phyloP scores from a whole-genome alignment of 148 eudicot species.

The Amaranthus palmeri region DNA sequence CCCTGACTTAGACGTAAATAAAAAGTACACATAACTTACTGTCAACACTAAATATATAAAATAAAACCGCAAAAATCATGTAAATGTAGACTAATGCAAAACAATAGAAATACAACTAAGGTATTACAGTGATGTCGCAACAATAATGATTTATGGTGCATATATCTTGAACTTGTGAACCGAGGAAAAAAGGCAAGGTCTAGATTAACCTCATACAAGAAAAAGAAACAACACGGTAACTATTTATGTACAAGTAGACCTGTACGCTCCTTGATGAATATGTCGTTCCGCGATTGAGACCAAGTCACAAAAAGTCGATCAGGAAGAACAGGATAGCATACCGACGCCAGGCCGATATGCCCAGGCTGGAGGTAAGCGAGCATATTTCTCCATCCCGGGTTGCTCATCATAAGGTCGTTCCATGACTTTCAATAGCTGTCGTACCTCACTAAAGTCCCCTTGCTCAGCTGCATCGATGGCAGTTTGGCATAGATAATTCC shows the following conservation, averaged over 20 bases:
- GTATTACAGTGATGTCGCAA: neutral
- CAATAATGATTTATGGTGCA: neutral
- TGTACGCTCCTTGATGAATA: neutral
- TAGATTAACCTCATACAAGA: neutral
- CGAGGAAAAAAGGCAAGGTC: neutral
- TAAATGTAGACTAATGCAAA: neutral
- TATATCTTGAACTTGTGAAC: neutral
- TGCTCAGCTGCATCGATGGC: constrained; percentile 92
- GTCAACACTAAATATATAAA: too few relatives aligned
- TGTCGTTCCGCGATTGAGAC: neutral
- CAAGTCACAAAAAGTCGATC: constrained; percentile 11
- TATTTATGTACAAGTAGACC: constrained; percentile 26
- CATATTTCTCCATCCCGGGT: constrained; percentile 96
- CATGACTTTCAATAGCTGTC: constrained; percentile 70
- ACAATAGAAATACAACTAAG: neutral
- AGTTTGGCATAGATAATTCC: constrained; percentile 89
- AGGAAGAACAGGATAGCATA: constrained; percentile 98
- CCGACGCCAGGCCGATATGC: constrained; percentile 97
- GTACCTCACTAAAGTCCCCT: constrained; percentile 84
- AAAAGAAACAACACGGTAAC: constrained; percentile 8
- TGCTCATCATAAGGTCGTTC: constrained; percentile 83
- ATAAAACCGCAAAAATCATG: too few relatives aligned
- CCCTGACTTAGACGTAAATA: too few relatives aligned
- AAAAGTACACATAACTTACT: too few relatives aligned
- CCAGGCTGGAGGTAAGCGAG: constrained; percentile 98